These are phyloP conservation scores for Pseudodiploospora longispora DNA, from an alignment of 2,329 filamentous ascomycete genomes.

Conservation along the genomic window DNA sequence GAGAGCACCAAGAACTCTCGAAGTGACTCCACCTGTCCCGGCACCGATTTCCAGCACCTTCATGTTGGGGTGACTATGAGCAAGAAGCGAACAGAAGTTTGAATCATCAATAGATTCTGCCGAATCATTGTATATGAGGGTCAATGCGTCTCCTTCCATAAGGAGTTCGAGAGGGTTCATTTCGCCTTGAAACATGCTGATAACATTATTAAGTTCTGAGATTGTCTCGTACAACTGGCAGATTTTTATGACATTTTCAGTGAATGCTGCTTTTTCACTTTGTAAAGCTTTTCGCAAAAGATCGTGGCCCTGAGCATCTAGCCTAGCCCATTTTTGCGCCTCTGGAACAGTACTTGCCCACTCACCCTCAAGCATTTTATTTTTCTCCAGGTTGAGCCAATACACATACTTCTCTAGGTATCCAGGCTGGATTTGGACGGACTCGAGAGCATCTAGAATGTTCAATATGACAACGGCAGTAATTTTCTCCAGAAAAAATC, in stretches of 20 bases:
- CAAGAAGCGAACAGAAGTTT: not conserved
- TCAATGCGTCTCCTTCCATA: not conserved
- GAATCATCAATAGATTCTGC: not conserved
- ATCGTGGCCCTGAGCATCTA: not conserved
- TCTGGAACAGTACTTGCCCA: not conserved
- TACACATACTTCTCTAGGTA: not conserved
- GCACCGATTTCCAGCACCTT: too few species aligned
- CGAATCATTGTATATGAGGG: not conserved
- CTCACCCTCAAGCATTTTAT: not conserved
- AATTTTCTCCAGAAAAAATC: not conserved
- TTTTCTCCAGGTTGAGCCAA: slow-evolving; percentile 1
- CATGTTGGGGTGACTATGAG: not conserved
- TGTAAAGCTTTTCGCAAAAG: too few species aligned
- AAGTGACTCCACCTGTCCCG: not conserved
- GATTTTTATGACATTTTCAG: too few species aligned
- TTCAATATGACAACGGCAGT: slow-evolving; percentile 1
- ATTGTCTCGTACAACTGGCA: not conserved
- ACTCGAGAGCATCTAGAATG: not conserved
- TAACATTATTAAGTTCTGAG: not conserved
- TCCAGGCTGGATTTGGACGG: not conserved
- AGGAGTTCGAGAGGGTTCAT: not conserved
- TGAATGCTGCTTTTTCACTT: not conserved
- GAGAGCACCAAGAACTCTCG: not conserved
- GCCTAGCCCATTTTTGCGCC: not conserved
- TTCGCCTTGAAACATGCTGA: not conserved